Base-by-base conservation (phyloP, 192 early-diverging fungal genomes). In the Jimgerdemannia flammicorona region DNA sequence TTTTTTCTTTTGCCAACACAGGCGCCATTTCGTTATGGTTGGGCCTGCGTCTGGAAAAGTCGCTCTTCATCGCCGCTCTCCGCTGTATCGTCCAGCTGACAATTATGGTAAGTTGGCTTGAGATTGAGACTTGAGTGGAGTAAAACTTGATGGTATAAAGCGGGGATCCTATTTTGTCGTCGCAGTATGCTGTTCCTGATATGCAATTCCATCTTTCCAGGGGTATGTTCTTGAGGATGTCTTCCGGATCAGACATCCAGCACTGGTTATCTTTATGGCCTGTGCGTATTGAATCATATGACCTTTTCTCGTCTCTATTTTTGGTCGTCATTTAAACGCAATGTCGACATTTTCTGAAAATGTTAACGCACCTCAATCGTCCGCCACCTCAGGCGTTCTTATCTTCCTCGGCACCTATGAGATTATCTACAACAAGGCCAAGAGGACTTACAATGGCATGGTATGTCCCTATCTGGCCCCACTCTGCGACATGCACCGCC, bases 81-180 rank as follows among this genome's bases (percentile, higher is more conserved):
- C 88, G 94, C 20, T 94, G 92, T 75, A 77, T 95, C 40, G 83
- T 91, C 19, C 95, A 97, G 75, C 84, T 97, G 44, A 90, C 90
- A 3, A 69, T 93, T 20, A 90, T 97, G 84, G 90, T 90, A 84
- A 71, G 73, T 6, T 66, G 39, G 8, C 42, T 79, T 39, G 66
- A 79, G 41, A 41, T 3, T 43, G 43, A 3, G 40, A 39, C 0
- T 17, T 66, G 72, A 68, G 7, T 69, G 43, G 54, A 44, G 3
- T 49, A 4, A 11, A n/a, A 40, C 4, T 17, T 39, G 29, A 43
- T 40, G 4, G 40, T 11, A 10, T 3, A 74, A 59, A 70, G 67
- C 63, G 40, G 29, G 64, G 59, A 66, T 41, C 64, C 17, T 20
- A 41, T 69, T 40, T 3, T 14, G 10, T 18, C 9, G 11, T 18